A percentile compares a stretch with the other conserved stretches of the same genome.
Conservation (phyloP, 129 eudicot species). For the Flaveria robusta region DNA sequence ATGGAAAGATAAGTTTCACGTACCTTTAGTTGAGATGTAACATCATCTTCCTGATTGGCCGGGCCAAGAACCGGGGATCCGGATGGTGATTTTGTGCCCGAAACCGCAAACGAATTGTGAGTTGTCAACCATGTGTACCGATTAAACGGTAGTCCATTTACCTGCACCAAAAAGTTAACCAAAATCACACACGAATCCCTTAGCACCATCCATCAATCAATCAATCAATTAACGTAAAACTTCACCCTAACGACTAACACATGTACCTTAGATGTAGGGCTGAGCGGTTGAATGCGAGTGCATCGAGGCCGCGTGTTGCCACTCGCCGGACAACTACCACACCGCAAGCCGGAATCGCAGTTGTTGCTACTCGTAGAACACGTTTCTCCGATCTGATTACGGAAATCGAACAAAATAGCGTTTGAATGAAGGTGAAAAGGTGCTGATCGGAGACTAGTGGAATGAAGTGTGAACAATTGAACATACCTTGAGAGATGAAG, state of each 20-base stretch:
- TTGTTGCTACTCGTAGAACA: constrained; percentile 50
- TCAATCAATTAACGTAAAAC: no score
- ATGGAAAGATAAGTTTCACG: background rate
- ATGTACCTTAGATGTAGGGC: constrained; percentile 78
- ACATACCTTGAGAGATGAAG: constrained; percentile 51
- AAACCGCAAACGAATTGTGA: constrained; percentile 77
- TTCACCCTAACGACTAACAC: background rate
- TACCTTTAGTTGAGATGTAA: constrained; percentile 72
- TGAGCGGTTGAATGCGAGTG: constrained; percentile 63
- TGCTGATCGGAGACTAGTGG: background rate
- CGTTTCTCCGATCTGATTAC: constrained; percentile 72
- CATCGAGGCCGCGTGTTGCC: constrained; percentile 91
- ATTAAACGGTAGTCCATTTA: constrained; percentile 80
- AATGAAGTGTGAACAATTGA: no score
- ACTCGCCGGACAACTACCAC: constrained; percentile 70
- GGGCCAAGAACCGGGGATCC: constrained; percentile 66
- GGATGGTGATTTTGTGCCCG: constrained; percentile 59
- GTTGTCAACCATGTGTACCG: constrained; percentile 90
- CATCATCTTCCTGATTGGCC: constrained; percentile 84
- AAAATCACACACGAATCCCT: background rate
- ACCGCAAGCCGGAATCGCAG: constrained; percentile 65
- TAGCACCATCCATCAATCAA: no score
- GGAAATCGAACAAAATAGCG: background rate
- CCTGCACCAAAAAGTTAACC: constrained; percentile 40
- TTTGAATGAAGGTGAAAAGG: background rate